Conservation (phyloP, 768 basidiomycete genomes). For the Auriscalpium microsporum region DNA sequence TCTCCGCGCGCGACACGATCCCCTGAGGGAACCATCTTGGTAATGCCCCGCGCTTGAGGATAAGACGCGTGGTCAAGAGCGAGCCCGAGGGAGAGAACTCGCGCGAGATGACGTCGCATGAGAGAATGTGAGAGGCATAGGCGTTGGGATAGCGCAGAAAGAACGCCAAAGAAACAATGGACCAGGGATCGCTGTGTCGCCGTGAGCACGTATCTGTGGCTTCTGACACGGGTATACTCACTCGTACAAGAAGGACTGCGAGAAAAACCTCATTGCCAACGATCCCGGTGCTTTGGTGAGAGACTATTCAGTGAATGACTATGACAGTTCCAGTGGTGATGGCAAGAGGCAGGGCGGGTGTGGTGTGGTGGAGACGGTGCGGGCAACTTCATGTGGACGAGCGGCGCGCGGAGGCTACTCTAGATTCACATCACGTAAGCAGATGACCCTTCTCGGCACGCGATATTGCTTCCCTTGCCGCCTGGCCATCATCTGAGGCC, state of each 20-base stretch:
- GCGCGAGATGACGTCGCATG: slow-evolving; percentile 92
- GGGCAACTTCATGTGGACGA: no score
- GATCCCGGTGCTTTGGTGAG: slow-evolving; percentile 23
- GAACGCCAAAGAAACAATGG: slow-evolving; percentile 87
- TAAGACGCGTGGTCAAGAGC: slow-evolving; percentile 80
- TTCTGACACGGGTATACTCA: slow-evolving; percentile 22
- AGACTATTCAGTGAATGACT: neutral
- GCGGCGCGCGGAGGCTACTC: no score
- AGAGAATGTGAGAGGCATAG: slow-evolving; percentile 86
- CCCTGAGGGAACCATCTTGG: slow-evolving; percentile 87
- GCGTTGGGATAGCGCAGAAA: slow-evolving; percentile 96
- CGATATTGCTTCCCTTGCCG: no score
- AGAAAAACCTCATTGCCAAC: slow-evolving; percentile 44
- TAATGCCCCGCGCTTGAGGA: slow-evolving; percentile 85
- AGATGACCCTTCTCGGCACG: no score
- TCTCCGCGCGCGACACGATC: slow-evolving; percentile 77
- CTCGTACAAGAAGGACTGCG: slow-evolving; percentile 51
- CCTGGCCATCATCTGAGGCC: no score
- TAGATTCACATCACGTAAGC: no score
- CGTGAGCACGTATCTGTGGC: slow-evolving; percentile 6
- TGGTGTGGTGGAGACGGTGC: no score
- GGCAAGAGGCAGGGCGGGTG: no score
- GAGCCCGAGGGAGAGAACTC: slow-evolving; percentile 62
- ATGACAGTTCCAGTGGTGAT: no score
- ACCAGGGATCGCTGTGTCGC: slow-evolving; percentile 74